Percentiles rank a stretch among this genome's conserved stretches.
Evolutionary conservation across 2,329 filamentous ascomycete species (phyloP).

Genomic region (Davidsoniella virescens): DNA sequence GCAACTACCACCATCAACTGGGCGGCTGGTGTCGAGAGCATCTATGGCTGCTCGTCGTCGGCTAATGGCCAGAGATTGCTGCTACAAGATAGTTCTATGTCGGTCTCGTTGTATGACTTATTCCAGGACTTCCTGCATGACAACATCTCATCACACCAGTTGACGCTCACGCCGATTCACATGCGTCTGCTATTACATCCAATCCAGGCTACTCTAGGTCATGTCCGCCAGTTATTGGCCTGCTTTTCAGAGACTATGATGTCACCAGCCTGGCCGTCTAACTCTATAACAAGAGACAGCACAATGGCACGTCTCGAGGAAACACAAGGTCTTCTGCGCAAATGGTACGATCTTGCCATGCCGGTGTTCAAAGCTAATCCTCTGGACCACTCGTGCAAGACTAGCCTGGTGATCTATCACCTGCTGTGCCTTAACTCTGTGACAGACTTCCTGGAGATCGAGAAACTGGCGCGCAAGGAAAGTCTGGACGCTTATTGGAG

Average conservation of each 20-base stretch:
- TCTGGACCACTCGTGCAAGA: conserved; percentile 42
- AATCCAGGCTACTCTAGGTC: conserved; percentile 47
- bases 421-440: conserved; percentile 53
- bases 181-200: conserved; percentile 53
- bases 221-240: conserved; percentile 46
- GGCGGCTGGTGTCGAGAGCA: conserved; percentile 40
- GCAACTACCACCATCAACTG: conserved; percentile 42
- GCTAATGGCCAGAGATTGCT: neutral
- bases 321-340: conserved; percentile 44
- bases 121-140: conserved; percentile 54
- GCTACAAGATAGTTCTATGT: conserved; percentile 18
- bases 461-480: conserved; percentile 47
- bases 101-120: conserved; percentile 44
- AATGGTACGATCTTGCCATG: conserved; percentile 51
- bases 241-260: conserved; percentile 49
- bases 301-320: conserved; percentile 40
- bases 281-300: conserved; percentile 28
- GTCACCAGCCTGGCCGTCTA: neutral
- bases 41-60: conserved; percentile 31
- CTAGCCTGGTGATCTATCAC: conserved; percentile 53
- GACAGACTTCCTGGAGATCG: conserved; percentile 51
- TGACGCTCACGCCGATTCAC: conserved; percentile 33
- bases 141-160: conserved; percentile 35
- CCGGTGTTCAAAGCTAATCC: conserved; percentile 38
- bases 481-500: conserved; percentile 39